Conservation (phyloP, 2,329 filamentous ascomycete genomes). For the Ophiostoma sp. region DNA sequence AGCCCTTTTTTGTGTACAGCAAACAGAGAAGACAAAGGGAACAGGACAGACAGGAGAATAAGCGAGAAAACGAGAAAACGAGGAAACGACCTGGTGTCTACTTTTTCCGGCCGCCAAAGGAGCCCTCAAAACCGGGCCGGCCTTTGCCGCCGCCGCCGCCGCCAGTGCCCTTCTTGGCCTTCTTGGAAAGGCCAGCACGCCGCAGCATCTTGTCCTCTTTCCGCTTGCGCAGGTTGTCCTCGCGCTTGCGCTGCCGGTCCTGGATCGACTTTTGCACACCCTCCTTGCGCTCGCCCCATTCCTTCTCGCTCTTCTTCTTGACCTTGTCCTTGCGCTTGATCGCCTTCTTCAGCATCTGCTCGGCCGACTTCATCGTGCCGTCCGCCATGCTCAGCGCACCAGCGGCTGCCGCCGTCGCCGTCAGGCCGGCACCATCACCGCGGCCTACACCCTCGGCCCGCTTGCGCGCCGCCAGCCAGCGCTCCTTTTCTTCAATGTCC, state of each 20-base stretch:
- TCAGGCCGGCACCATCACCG: conserved; percentile 53
- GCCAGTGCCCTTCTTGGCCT: conserved; percentile 44
- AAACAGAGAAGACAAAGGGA: not conserved
- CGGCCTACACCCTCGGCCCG: conserved; percentile 83
- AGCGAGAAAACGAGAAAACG: not conserved
- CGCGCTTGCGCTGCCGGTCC: conserved; percentile 74
- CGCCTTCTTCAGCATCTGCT: conserved; percentile 82
- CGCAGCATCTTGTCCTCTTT: conserved; percentile 64
- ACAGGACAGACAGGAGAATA: not conserved
- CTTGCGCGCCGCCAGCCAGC: conserved; percentile 87
- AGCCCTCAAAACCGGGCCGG: conserved; percentile 63
- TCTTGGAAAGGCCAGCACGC: conserved; percentile 48
- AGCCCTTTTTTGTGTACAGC: not conserved
- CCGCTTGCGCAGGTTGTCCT: conserved; percentile 70
- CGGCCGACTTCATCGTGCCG: conserved; percentile 33
- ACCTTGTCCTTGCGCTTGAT: conserved; percentile 85
- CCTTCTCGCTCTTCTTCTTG: conserved; percentile 87
- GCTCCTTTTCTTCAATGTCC: conserved; percentile 87
- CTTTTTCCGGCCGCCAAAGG: conserved; percentile 57
- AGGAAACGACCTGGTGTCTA: conserved; percentile 24
- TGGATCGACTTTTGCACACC: conserved; percentile 71
- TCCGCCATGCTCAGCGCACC: conserved; percentile 20
- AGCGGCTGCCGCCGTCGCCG: conserved; percentile 24
- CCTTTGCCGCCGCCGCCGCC: conserved; percentile 39
- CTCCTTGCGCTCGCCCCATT: conserved; percentile 71